Base-by-base conservation (phyloP, 176 grass and related monocot species). In the Oryza brachyantha region DNA sequence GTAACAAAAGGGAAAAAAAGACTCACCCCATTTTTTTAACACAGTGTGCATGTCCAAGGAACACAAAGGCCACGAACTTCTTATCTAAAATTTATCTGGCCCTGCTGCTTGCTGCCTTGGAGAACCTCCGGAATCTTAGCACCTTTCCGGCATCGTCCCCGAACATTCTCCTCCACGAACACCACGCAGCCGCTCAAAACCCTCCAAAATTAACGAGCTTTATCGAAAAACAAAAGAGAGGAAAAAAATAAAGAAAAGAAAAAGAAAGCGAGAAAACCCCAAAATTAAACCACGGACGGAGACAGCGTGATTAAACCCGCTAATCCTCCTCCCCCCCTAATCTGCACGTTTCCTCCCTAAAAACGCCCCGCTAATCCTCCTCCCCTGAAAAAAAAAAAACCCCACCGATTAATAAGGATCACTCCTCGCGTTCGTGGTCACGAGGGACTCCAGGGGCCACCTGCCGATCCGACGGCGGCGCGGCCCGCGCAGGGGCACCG, bases 11-110 rank as follows among this genome's bases (percentile, higher is more conserved):
- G n/a, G n/a, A n/a, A n/a, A n/a, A n/a, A n/a, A n/a, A n/a, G n/a
- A n/a, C 13, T 35, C 4, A 7, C 0, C 32, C 10, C 17, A 21
- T 70, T 71, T 79, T 37, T 21, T 0, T 8, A 26, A 4, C 21
- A 12, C 16, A 25, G 9, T 76, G 42, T 1, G 55, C 50, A 50
- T 13, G 29, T 7, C n/a, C 2, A 10, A 77, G 61, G 66, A 65
- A 27, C 60, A 40, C 36, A 77, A 85, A 89, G 65, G n/a, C 87
- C 82, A 89, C 58, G 0, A 60, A 81, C 52, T 84, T 86, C 19
- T 88, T 96, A 92, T 96, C 93, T 95, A 88, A 88, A 87, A 85
- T 61, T 90, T 78, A 74, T 86, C 78, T 77, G 89, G 89, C 40
- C 17, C n/a, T 57, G 21, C n/a, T 57, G n/a, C n/a, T 57, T 24